A percentile compares a stretch with the other conserved stretches of the same genome.
phyloP scores from a whole-genome alignment of 495 filamentous ascomycete genomes.

The Patellaria atrata region DNA sequence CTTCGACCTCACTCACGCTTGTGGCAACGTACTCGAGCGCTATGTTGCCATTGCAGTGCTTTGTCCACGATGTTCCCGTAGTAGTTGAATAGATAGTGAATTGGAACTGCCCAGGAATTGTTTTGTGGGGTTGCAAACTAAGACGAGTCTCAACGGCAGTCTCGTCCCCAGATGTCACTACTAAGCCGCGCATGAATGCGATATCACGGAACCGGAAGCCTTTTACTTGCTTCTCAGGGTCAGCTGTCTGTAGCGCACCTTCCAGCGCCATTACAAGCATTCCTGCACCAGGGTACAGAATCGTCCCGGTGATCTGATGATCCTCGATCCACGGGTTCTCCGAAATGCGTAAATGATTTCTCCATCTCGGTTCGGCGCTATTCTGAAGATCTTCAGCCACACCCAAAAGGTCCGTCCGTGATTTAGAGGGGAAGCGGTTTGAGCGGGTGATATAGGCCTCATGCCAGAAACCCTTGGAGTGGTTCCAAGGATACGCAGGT shows the following conservation, averaged over 20 bases:
- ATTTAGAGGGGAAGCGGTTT: background rate
- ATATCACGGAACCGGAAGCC: conserved; percentile 5
- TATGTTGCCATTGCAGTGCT: no score
- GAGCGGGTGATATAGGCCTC: conserved; percentile 4
- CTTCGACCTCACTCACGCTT: no score
- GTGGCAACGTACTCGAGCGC: no score
- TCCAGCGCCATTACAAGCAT: conserved; percentile 9
- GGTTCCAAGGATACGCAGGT: no score
- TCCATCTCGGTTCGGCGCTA: conserved; percentile 11
- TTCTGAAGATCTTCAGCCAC: conserved; percentile 6
- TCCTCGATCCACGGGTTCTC: conserved; percentile 12
- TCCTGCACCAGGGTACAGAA: conserved; percentile 10
- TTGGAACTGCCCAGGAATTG: no score
- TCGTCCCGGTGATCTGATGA: conserved; percentile 8
- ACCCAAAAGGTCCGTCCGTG: conserved; percentile 9
- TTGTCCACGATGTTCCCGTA: no score
- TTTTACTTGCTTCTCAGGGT: conserved; percentile 4
- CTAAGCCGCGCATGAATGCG: no score
- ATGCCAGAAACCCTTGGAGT: no score
- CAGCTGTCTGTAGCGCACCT: background rate
- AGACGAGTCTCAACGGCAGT: no score
- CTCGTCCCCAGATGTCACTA: no score
- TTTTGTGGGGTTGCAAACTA: no score
- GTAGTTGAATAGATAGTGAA: no score
- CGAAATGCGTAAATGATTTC: conserved; percentile 10